These are phyloP conservation scores for Lotus japonicus DNA, from an alignment of 306 rosid genomes.

Conservation along the genomic window DNA sequence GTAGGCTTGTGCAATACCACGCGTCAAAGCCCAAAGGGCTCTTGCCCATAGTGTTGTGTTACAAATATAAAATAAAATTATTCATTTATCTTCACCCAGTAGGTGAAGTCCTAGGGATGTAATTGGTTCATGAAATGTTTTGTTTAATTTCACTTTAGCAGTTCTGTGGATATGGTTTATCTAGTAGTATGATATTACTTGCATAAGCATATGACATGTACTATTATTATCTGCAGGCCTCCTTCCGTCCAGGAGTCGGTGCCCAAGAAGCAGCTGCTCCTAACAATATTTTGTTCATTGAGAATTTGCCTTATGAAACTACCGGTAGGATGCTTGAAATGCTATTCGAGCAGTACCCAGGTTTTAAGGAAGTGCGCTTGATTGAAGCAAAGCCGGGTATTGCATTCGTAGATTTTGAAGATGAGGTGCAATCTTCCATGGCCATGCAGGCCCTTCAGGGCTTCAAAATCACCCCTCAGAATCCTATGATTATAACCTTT, in stretches of 20 bases:
- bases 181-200: neutral
- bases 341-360: constrained; percentile 93
- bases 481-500: constrained; percentile 73
- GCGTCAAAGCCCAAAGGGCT: no score
- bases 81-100: no score
- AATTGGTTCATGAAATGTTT: no score
- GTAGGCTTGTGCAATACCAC: no score
- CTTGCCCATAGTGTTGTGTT: no score
- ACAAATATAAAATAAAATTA: no score
- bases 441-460: constrained; percentile 96
- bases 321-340: constrained; percentile 85
- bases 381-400: constrained; percentile 99
- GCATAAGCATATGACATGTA: neutral
- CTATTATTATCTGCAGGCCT: constrained; percentile 35
- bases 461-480: constrained; percentile 90
- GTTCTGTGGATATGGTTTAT: neutral
- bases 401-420: constrained; percentile 91
- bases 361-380: constrained; percentile 94
- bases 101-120: no score
- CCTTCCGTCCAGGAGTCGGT: constrained; percentile 64
- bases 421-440: constrained; percentile 86
- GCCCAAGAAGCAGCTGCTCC: constrained; percentile 77
- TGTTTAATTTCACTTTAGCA: neutral
- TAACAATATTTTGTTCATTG: constrained; percentile 82
- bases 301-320: constrained; percentile 89